Base-by-base conservation (phyloP, 345 rosid species). In the Psidium guajava region DNA sequence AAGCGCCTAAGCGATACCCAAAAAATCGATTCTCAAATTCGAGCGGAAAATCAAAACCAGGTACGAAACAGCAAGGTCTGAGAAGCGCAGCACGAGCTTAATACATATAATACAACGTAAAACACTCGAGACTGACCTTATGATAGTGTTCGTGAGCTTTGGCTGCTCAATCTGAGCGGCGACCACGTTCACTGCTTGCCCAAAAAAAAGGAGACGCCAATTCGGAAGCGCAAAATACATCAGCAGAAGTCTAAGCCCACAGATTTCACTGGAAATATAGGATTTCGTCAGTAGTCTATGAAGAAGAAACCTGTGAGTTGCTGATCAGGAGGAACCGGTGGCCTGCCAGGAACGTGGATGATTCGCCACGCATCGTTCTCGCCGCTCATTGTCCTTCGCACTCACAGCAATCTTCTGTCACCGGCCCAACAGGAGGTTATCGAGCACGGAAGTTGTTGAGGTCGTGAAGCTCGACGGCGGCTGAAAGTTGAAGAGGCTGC, bases 131-230 rank as follows among this genome's bases (percentile, higher is more conserved):
- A 11, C 28, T 86, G 56, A 95, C 98, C 99, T 94, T 81, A 95
- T 88, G 24, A 95, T 84, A 49, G 89, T 88, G 86, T 94, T 94
- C 74, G 96, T 93, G 85, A 85, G 84, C 85, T 93, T 93, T 47
- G 95, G 96, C 85, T 95, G 96, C 85, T 95, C 94, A 77, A 95
- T 89, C 7, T 86, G 83, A 50, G 97, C 91, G 4, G 97, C 96
- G 87, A 89, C 86, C 22, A 93, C 98, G 86, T 90, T 87, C 83
- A 92, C 99, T 95, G 88, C 21, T 49, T 18, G 16, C 5, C 5
- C 53, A 82, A n/a, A 75, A 5, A 50, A 21, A 22, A 57, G 44
- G 42, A 47, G 86, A 24, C 6, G 16, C 25, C 8, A 52, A 18
- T 77, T 56, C n/a, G 2, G 59, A 56, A 56, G 59, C 10, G 27